These are phyloP conservation scores for Phaeoacremonium minimum DNA, from an alignment of 2,329 filamentous ascomycete genomes.

Conservation along the genomic window DNA sequence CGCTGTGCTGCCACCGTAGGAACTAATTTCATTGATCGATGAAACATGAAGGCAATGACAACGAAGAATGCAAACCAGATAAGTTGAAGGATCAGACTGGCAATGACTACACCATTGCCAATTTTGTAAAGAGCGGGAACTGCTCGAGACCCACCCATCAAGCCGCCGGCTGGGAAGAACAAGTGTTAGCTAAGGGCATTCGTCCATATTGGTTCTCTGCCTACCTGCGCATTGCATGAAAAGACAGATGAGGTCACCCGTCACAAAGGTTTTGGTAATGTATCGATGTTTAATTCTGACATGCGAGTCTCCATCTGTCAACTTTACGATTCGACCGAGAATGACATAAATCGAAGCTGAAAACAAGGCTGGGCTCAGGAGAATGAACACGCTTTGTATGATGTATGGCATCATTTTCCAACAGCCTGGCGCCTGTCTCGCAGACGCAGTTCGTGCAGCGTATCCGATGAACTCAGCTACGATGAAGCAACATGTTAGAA, in stretches of 20 bases:
- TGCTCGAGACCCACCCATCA: conserved; percentile 14
- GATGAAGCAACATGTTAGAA: not conserved
- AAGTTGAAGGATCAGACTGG: conserved; percentile 44
- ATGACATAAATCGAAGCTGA: conserved; percentile 6
- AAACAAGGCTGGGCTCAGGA: conserved; percentile 6
- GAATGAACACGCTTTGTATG: conserved; percentile 5
- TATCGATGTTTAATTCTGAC: conserved; percentile 13
- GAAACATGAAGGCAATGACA: conserved; percentile 33
- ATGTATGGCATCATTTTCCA: conserved; percentile 4
- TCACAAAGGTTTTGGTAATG: conserved; percentile 42
- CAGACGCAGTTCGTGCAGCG: conserved; percentile 1
- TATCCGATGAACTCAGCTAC: conserved; percentile 2
- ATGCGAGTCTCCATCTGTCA: not conserved
- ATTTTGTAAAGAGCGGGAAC: not conserved
- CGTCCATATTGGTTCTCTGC: too few relatives aligned
- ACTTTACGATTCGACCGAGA: not conserved
- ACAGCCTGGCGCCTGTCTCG: not conserved
- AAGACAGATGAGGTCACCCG: conserved; percentile 39
- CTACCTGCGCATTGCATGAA: conserved; percentile 30
- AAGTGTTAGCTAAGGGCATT: too few relatives aligned
- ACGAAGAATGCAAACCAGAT: conserved; percentile 45
- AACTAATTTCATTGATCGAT: conserved; percentile 26
- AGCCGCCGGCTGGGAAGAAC: conserved; percentile 23
- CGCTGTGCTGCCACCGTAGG: conserved; percentile 3
- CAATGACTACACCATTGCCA: conserved; percentile 14